A percentile compares a stretch with the other conserved stretches of the same genome.
These are phyloP conservation scores for Aureobasidium namibiae DNA, from an alignment of 2,329 filamentous ascomycete species.

Conservation along the genomic window DNA sequence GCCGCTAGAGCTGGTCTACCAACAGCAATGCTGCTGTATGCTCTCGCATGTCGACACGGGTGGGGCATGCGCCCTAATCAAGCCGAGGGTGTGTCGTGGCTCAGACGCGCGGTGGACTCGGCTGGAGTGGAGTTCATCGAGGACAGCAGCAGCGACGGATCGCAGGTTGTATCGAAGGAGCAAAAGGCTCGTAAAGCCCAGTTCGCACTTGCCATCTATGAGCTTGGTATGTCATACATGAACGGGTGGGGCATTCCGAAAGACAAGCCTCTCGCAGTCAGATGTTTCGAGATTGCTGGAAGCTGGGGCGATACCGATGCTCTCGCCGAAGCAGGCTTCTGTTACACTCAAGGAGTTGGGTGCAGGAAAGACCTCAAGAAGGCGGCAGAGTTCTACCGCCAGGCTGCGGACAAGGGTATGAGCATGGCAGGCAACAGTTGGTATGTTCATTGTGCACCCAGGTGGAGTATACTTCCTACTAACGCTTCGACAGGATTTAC, in stretches of 20 bases:
- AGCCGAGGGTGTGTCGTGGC: conserved; percentile 81
- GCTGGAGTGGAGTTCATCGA: conserved; percentile 76
- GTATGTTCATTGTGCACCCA: conserved; percentile 46
- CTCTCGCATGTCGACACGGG: conserved; percentile 86
- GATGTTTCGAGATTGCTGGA: conserved; percentile 94
- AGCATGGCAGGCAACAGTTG: conserved; percentile 98
- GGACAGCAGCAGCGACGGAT: conserved; percentile 52
- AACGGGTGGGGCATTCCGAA: conserved; percentile 97
- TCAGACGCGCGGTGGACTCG: conserved; percentile 81
- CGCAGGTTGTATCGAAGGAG: conserved; percentile 27
- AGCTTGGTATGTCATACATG: conserved; percentile 92
- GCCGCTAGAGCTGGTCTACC: conserved; percentile 80
- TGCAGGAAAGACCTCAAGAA: conserved; percentile 96
- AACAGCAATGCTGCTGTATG: conserved; percentile 93
- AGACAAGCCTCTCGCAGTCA: conserved; percentile 76
- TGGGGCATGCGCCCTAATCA: conserved; percentile 97
- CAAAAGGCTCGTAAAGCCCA: conserved; percentile 85
- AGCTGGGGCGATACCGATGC: conserved; percentile 95
- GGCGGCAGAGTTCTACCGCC: conserved; percentile 81
- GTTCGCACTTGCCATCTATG: conserved; percentile 91
- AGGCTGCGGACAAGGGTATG: conserved; percentile 87
- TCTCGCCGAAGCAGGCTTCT: conserved; percentile 88
- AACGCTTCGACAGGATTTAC: conserved; percentile 63
- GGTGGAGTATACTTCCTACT: conserved; percentile 16
- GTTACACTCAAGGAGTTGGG: conserved; percentile 86